phyloP scores from a whole-genome alignment of 495 filamentous ascomycete genomes.

The Tetracladium setigerum region DNA sequence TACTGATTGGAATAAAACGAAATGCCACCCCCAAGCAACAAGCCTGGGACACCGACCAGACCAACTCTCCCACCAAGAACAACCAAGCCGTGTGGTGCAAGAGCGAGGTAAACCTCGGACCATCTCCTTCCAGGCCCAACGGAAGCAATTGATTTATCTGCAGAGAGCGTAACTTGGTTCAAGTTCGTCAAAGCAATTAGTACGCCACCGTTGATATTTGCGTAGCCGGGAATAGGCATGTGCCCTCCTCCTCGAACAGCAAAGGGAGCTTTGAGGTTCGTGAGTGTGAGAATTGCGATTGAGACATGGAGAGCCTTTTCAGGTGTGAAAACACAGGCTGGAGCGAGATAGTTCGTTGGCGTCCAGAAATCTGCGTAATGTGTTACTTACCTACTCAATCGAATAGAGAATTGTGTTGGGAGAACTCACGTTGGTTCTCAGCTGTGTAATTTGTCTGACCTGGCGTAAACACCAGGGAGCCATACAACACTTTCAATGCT shows the following conservation, averaged over 20 bases:
- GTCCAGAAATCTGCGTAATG: constrained; percentile 5
- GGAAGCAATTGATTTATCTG: constrained; percentile 20
- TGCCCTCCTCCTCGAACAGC: constrained; percentile 29
- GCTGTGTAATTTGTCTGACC: constrained; percentile 6
- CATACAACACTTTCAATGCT: constrained; percentile 4
- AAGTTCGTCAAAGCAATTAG: constrained; percentile 22
- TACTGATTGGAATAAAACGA: constrained; percentile 17
- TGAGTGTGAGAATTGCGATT: constrained; percentile 2
- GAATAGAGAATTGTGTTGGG: not conserved
- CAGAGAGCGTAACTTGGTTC: constrained; percentile 22
- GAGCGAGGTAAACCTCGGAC: constrained; percentile 37
- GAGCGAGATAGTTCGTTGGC: not conserved
- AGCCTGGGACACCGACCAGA: constrained; percentile 47
- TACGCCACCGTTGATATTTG: constrained; percentile 25
- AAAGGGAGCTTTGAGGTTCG: constrained; percentile 10
- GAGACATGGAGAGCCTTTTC: not conserved
- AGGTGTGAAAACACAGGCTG: constrained; percentile 9
- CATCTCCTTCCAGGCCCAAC: constrained; percentile 36
- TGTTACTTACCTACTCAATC: not conserved
- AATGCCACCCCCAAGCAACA: constrained; percentile 39
- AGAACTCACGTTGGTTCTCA: constrained; percentile 7
- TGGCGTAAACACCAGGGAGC: not conserved
- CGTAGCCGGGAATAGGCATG: constrained; percentile 15
- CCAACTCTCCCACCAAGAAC: constrained; percentile 44
- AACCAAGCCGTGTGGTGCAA: constrained; percentile 31